These are phyloP conservation scores for Pyricularia grisea DNA, from an alignment of 2,329 filamentous ascomycete genomes.

Conservation along the genomic window DNA sequence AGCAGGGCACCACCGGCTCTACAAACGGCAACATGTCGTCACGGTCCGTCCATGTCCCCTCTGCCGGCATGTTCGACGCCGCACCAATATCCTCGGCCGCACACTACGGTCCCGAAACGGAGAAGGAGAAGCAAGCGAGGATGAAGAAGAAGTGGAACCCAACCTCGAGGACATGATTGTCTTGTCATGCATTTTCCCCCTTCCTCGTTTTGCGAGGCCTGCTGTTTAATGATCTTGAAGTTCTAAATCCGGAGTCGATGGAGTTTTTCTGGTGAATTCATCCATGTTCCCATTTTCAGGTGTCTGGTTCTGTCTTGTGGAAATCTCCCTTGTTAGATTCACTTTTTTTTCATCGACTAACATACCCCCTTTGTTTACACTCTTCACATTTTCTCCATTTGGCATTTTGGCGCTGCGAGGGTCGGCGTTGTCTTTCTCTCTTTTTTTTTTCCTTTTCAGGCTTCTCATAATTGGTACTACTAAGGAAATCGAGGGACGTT, in stretches of 20 bases:
- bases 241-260: background rate
- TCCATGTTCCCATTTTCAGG: background rate
- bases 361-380: background rate
- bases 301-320: background rate
- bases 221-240: background rate
- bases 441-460: background rate
- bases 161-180: constrained; percentile 28
- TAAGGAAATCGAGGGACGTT: background rate
- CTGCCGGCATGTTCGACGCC: constrained; percentile 29
- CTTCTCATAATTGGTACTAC: background rate
- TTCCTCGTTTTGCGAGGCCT: background rate
- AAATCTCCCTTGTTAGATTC: background rate
- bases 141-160: constrained; percentile 39
- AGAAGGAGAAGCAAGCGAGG: constrained; percentile 16
- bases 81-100: constrained; percentile 19
- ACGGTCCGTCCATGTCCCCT: constrained; percentile 21
- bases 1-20: constrained; percentile 6
- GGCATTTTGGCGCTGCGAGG: background rate
- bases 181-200: background rate
- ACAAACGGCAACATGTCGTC: constrained; percentile 13
- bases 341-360: background rate
- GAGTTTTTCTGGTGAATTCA: background rate
- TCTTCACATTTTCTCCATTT: background rate
- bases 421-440: background rate
- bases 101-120: constrained; percentile 21